These are phyloP conservation scores for Adansonia madagascariensis DNA, from an alignment of 441 rosid genomes.

Conservation along the genomic window DNA sequence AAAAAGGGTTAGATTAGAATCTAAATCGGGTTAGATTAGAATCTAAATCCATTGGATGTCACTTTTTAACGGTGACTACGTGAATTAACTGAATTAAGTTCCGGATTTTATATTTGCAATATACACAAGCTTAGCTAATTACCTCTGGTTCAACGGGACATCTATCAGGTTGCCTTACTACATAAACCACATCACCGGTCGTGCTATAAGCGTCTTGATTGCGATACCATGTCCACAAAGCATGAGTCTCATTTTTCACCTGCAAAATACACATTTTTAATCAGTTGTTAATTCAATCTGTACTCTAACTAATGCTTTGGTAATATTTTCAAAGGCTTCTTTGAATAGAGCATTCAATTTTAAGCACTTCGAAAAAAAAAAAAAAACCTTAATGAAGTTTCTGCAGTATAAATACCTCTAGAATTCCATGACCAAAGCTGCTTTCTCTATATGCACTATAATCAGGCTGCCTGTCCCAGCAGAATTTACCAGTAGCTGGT, in stretches of 20 bases:
- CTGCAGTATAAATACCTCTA: slow-evolving; percentile 54
- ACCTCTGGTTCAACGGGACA: slow-evolving; percentile 40
- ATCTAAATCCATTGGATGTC: too few species aligned
- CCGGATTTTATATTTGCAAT: not conserved
- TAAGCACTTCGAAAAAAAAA: not conserved
- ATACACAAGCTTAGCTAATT: not conserved
- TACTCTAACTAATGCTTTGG: not conserved
- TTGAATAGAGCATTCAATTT: not conserved
- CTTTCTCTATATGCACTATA: slow-evolving; percentile 94
- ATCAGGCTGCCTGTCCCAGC: slow-evolving; percentile 80
- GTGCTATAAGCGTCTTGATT: slow-evolving; percentile 57
- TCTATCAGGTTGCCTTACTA: slow-evolving; percentile 71
- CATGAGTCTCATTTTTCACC: slow-evolving; percentile 91
- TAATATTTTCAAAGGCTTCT: not conserved
- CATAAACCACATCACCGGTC: slow-evolving; percentile 61
- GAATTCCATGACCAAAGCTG: slow-evolving; percentile 82
- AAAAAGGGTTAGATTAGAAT: too few species aligned
- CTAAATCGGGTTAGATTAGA: too few species aligned
- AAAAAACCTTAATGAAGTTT: not conserved
- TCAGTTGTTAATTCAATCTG: not conserved
- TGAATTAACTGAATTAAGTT: too few species aligned
- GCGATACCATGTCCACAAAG: slow-evolving; percentile 86
- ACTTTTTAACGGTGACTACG: not conserved
- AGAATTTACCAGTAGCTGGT: slow-evolving; percentile 60
- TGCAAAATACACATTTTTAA: slow-evolving; percentile 29